Evolutionary conservation across 2,329 filamentous ascomycete genomes (phyloP).

Genomic region (Exophiala mesophila): DNA sequence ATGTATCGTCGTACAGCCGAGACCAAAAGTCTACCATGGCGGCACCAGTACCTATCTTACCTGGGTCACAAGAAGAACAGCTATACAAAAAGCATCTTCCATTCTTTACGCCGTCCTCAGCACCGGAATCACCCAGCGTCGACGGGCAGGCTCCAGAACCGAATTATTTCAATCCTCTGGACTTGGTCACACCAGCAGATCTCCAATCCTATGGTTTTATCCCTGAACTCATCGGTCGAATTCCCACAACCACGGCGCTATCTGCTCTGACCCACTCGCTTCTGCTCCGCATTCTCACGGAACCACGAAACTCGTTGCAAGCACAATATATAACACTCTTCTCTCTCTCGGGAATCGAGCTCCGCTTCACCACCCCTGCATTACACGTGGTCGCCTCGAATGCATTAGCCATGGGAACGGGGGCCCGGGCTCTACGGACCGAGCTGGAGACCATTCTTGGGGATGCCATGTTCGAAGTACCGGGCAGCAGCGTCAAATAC

Average conservation of each 20-base stretch:
- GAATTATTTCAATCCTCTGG: slow-evolving; percentile 55
- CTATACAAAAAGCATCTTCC: slow-evolving; percentile 56
- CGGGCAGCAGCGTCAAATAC: slow-evolving; percentile 60
- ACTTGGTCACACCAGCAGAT: slow-evolving; percentile 69
- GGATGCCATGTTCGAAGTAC: slow-evolving; percentile 77
- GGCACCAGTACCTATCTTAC: slow-evolving; percentile 46
- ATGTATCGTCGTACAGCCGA: slow-evolving; percentile 20
- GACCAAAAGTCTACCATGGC: slow-evolving; percentile 27
- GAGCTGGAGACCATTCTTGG: slow-evolving; percentile 74
- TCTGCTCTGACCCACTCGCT: slow-evolving; percentile 64
- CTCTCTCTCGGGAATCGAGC: slow-evolving; percentile 67
- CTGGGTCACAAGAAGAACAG: slow-evolving; percentile 62
- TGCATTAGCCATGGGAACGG: slow-evolving; percentile 65
- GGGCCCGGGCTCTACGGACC: slow-evolving; percentile 72
- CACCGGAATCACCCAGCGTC: slow-evolving; percentile 27
- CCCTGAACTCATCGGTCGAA: slow-evolving; percentile 89
- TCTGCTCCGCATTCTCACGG: slow-evolving; percentile 82
- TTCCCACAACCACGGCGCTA: slow-evolving; percentile 84
- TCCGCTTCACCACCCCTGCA: slow-evolving; percentile 77
- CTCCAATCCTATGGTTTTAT: slow-evolving; percentile 86
- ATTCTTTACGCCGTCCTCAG: slow-evolving; percentile 49
- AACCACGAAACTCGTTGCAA: slow-evolving; percentile 82
- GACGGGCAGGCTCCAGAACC: slow-evolving; percentile 32
- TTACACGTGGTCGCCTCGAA: slow-evolving; percentile 76
- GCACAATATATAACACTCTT: slow-evolving; percentile 88